A percentile compares a stretch with the other conserved stretches of the same genome.
phyloP scores from a whole-genome alignment of 1,284 basidiomycete species.

The Irpex sp. region DNA sequence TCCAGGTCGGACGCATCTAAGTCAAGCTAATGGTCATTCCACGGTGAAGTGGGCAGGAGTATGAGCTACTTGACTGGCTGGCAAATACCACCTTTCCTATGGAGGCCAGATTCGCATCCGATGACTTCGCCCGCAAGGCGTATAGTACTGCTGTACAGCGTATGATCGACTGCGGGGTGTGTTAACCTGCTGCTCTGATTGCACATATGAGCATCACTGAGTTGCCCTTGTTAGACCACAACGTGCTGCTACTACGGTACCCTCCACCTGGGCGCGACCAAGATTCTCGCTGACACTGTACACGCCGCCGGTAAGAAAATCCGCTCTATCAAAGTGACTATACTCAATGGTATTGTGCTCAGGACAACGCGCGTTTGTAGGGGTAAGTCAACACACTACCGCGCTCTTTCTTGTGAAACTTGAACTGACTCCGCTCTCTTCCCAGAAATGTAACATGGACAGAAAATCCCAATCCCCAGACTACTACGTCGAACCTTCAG shows the following conservation, averaged over 20 bases:
- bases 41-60: slow-evolving; percentile 60
- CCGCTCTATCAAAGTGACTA: background rate
- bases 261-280: slow-evolving; percentile 78
- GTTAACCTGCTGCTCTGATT: slow-evolving; percentile 20
- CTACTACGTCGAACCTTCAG: slow-evolving; percentile 69
- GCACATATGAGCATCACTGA: background rate
- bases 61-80: slow-evolving; percentile 91
- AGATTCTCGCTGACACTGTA: slow-evolving; percentile 75
- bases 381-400: slow-evolving; percentile 41
- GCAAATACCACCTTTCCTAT: slow-evolving; percentile 84
- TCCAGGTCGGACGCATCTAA: background rate
- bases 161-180: slow-evolving; percentile 72
- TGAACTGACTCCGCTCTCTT: slow-evolving; percentile 1
- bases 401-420: background rate
- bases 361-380: slow-evolving; percentile 88
- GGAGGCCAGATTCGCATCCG: slow-evolving; percentile 77
- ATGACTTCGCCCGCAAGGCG: slow-evolving; percentile 62
- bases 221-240: slow-evolving; percentile 61
- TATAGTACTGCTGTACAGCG: slow-evolving; percentile 76
- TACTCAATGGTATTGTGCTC: background rate
- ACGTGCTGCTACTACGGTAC: slow-evolving; percentile 92
- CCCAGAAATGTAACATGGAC: slow-evolving; percentile 94
- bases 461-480: slow-evolving; percentile 50
- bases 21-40: background rate
- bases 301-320: slow-evolving; percentile 48